A percentile compares a stretch with the other conserved stretches of the same genome.
Evolutionary conservation across 176 grass and related monocot species (phyloP).

Genomic region (Oryza officinalis): DNA sequence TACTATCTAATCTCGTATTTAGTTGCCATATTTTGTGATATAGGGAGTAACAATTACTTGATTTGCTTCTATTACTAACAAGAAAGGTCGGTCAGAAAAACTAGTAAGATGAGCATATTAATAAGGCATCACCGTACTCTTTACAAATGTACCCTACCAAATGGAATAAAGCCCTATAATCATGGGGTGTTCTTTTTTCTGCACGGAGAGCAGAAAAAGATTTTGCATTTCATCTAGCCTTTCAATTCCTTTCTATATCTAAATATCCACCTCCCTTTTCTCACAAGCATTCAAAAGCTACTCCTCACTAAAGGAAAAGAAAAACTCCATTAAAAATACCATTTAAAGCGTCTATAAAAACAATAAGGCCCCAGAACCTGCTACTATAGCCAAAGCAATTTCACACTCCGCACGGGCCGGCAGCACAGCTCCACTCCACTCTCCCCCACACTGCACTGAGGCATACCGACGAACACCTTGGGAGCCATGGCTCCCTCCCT

Average conservation of each 20-base stretch:
- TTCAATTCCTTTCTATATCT: neutral
- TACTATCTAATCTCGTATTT: no score
- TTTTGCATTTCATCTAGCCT: constrained; percentile 5
- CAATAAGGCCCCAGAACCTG: constrained; percentile 26
- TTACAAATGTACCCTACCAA: neutral
- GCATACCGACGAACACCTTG: constrained; percentile 14
- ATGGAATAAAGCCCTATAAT: neutral
- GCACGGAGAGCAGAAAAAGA: neutral
- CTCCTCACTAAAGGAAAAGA: neutral
- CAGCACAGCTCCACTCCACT: constrained; percentile 13
- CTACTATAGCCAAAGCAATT: constrained; percentile 20
- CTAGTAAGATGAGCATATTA: no score
- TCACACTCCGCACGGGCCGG: neutral
- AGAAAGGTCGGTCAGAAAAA: no score
- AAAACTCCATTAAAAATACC: constrained; percentile 16
- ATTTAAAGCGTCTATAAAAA: constrained; percentile 29
- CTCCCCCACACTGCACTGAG: neutral
- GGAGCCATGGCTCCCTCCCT: constrained; percentile 52
- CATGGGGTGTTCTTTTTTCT: neutral
- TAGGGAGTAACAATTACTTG: no score
- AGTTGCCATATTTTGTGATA: no score
- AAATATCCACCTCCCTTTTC: neutral
- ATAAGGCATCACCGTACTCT: neutral
- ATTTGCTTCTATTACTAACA: no score
- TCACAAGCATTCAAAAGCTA: constrained; percentile 23